Evolutionary conservation across 768 basidiomycete genomes (phyloP), one percentile per base, ranked within the genome.

Genomic region (Leccinum rimulosum): DNA sequence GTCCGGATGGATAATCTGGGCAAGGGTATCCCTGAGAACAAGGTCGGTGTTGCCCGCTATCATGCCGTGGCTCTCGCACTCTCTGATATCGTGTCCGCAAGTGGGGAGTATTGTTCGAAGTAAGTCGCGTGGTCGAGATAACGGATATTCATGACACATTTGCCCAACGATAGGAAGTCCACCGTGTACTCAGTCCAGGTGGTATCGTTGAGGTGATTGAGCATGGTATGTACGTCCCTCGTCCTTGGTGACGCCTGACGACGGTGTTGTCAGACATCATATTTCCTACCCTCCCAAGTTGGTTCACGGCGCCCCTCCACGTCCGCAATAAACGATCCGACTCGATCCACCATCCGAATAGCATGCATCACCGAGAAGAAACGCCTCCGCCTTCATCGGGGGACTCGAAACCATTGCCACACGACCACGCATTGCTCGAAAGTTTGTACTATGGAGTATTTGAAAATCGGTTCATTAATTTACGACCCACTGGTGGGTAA

Each of bases 291-390:
- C 79, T 92, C 38, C 89, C 90, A 22, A 81, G 80, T 38, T 91
- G 89, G 88, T 92, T 90, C 65, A 91, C 90, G 2, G 77, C 80
- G 40, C 86, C 88, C 9, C 79, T 91, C 54, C 83, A 87, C 30
- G 76, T 77, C 30, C 82, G 77, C 65, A 75, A 81, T 22, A 70
- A 77, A 61, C 76, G 80, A 52, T 68, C 78, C 56, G 72, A 81
- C 45, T 81, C 85, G 43, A 75, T 82, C 47, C 79, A 83, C 63
- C 75, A 79, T 64, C 79, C 85, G 33, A 79, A 83, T 53, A 80
- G 78, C 35, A 70, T 77, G 38, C 75, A 75, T 55, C 63, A 64
- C 15, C 75, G 73, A 43, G 70, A 63, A 36, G 54, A 64, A 14
- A 69, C 75, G 57, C 70, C 75, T 48, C 70, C 75, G 4, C 65